A percentile compares a stretch with the other conserved stretches of the same genome.
phyloP scores from a whole-genome alignment of 2,329 filamentous ascomycete species.

The Colletotrichum destructivum region DNA sequence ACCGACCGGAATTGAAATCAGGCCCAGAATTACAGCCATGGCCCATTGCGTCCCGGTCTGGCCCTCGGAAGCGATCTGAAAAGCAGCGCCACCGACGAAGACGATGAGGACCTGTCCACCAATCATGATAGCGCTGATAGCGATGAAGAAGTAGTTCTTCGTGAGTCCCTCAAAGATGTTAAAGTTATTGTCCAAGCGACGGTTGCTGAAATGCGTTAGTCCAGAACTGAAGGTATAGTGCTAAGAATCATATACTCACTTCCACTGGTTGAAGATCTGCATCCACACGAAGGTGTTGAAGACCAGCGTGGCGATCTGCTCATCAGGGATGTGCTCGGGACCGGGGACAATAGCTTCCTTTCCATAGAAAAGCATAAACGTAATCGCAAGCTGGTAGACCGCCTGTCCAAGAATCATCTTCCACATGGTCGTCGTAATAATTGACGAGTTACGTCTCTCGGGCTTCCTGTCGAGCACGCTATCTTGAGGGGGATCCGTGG shows the following conservation, averaged over 20 bases:
- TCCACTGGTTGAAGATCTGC: constrained; percentile 99
- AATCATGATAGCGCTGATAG: constrained; percentile 89
- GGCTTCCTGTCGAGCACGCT: constrained; percentile 84
- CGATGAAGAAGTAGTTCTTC: constrained; percentile 90
- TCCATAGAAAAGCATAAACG: constrained; percentile 88
- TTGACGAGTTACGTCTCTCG: constrained; percentile 69
- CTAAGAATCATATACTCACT: constrained; percentile 68
- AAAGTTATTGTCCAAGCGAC: constrained; percentile 92
- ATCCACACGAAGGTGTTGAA: constrained; percentile 99
- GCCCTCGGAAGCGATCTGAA: constrained; percentile 74
- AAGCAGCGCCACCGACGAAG: constrained; percentile 86
- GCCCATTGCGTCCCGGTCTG: constrained; percentile 87
- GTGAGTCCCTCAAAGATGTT: constrained; percentile 94
- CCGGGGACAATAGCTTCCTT: constrained; percentile 56
- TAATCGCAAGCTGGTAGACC: constrained; percentile 86
- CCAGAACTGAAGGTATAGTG: constrained; percentile 33
- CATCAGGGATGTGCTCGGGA: constrained; percentile 42
- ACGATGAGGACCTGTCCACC: constrained; percentile 92
- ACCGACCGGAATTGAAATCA: constrained; percentile 88
- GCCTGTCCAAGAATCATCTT: constrained; percentile 98
- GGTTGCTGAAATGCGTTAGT: constrained; percentile 71
- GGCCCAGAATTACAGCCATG: constrained; percentile 86
- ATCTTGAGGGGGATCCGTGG: constrained; percentile 89
- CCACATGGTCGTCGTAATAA: constrained; percentile 95
- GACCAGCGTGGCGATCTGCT: constrained; percentile 82